These are phyloP conservation scores for Crataegus laevigata DNA, from an alignment of 306 rosid genomes.

Conservation along the genomic window DNA sequence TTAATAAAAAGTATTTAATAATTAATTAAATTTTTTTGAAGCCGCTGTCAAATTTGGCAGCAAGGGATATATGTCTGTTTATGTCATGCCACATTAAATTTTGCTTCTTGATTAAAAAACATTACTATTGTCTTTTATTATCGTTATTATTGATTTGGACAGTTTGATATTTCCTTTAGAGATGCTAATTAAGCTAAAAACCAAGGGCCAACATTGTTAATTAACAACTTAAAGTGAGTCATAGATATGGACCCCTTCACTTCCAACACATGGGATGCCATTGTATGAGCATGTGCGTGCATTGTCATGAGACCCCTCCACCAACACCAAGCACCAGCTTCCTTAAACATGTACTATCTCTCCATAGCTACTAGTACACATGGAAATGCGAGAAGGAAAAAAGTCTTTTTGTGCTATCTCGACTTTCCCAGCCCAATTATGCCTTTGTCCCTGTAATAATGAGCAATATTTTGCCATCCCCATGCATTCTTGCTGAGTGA, in stretches of 20 bases:
- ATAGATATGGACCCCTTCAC: constrained; percentile 7
- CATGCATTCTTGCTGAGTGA: not conserved
- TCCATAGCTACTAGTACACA: not conserved
- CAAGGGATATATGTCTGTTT: too few relatives aligned
- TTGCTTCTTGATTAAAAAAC: too few relatives aligned
- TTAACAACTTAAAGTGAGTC: not conserved
- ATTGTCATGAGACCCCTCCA: constrained; percentile 17
- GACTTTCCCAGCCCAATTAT: constrained; percentile 25
- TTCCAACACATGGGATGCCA: constrained; percentile 39
- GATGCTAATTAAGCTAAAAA: not conserved
- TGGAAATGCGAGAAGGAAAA: constrained; percentile 6
- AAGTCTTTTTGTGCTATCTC: not conserved
- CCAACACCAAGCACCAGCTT: constrained; percentile 4
- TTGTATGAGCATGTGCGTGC: constrained; percentile 24
- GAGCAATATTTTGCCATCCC: not conserved
- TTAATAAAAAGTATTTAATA: too few relatives aligned
- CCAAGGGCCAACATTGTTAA: not conserved
- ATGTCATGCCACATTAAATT: too few relatives aligned
- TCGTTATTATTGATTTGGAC: too few relatives aligned
- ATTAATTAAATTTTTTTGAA: too few relatives aligned
- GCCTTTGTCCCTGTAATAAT: not conserved
- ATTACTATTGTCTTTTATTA: too few relatives aligned
- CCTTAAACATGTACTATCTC: not conserved
- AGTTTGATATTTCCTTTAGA: too few relatives aligned
- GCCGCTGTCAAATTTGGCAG: too few relatives aligned